Evolutionary conservation across 306 rosid genomes (phyloP), one percentile per base, ranked within the genome.

Genomic region (Vicia faba): DNA sequence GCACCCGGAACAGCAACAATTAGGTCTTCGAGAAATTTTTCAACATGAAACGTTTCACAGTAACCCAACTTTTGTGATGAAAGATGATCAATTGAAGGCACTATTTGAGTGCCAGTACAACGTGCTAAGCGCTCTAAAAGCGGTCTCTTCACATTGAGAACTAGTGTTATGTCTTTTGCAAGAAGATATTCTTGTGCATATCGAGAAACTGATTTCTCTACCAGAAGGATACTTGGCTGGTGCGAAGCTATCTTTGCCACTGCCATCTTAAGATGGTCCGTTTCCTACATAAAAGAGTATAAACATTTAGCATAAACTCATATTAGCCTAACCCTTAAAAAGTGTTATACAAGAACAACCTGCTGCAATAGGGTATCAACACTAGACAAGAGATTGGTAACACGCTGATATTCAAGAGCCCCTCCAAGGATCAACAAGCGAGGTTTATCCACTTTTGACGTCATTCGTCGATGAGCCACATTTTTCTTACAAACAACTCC

Each of bases 211-310:
- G 99, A 95, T 78, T 87, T 95, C 81, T 95, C 99, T 62, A 95
- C 97, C 79, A 95, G 72, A 78, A 95, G 89, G 66, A 95, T 82
- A 83, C 87, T 78, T 64, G 99, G 99, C 11, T 81, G 74, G 74
- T 86, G 95, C 11, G 85, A 79, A 61, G 89, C 95, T 53, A 95
- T 85, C 89, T 86, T 95, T 23, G 99, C 91, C 71, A 95, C 96
- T 64, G 99, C 97, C 99, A 95, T 95, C 85, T 87, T 95, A 79
- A 95, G 86, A 81, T 95, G 96, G 73, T 95, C 99, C 89, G 66
- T 88, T 84, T 95, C 99, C 99, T 95, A 81, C 38, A 81, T 55
- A 79, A 48, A 48, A 78, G 64, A 51, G 69, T n/a, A 49, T 41
- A 70, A 64, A 56, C 26, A 61, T 43, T 31, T 11, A 66, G 63